Evolutionary conservation across 208 protist species (phyloP), one percentile per base, ranked within the genome.

Genomic region (Acanthamoeba sp.): DNA sequence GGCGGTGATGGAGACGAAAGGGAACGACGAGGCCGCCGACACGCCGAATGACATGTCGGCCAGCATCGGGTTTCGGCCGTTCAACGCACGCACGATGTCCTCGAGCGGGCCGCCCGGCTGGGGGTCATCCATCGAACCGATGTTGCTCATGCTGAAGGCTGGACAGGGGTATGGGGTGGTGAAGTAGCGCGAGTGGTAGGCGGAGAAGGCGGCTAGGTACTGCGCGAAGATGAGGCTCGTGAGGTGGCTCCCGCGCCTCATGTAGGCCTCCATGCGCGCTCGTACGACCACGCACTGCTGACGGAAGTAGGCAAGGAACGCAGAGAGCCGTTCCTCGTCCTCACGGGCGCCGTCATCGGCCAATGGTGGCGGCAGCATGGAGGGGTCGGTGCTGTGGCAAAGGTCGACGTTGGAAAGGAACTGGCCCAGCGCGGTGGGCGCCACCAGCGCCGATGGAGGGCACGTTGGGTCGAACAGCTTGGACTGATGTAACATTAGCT

Each of bases 181-280:
- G 36, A 78, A 78, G 69, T 45, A 34, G 32, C 69, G 69, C 69
- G 69, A 78, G 69, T 78, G 69, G 38, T 45, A 45, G 36, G 69
- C 69, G 10, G 69, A 78, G 69, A 78, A 78, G 69, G 69, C 32
- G 16, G 69, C 69, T 36, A 78, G 69, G 69, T 78, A 78, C 69
- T 78, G 69, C 34, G 69, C 69, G 36, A 78, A 78, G 2, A 78
- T 45, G 69, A 78, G 32, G 69, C 38, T 78, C 20, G 69, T 78
- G 69, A 78, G 69, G 69, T 78, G 69, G 6, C 7, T 36, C 9
- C 69, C 69, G 14, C 69, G 32, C 36, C 29, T 9, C 69, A 48
- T 78, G 69, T 4, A 7, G 34, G 18, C 29, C 36, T 48, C 38
- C 34, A 48, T 7, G 16, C 69, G 32, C 36, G 22, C 22, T 34